These are phyloP conservation scores for Amanita subjunquillea DNA, from an alignment of 768 basidiomycete species.

Conservation along the genomic window DNA sequence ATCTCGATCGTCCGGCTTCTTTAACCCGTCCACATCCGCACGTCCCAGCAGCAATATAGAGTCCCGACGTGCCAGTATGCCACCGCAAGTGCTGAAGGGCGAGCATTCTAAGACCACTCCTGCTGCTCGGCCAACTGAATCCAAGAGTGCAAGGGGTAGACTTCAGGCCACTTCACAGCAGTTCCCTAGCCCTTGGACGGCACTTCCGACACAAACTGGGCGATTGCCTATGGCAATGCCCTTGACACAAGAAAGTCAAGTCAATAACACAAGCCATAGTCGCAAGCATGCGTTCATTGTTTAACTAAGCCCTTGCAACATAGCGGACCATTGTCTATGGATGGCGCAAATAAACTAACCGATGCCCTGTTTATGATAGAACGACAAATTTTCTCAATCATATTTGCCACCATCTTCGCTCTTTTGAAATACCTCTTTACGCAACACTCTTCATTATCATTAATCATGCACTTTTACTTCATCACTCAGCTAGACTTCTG, in stretches of 20 bases:
- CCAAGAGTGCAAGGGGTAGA: conserved; percentile 13
- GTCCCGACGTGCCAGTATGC: conserved; percentile 3
- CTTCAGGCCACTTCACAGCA: conserved; percentile 16
- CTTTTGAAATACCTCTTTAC: background rate
- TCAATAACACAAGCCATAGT: background rate
- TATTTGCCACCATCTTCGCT: background rate
- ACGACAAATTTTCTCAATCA: background rate
- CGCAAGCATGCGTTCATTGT: conserved; percentile 1
- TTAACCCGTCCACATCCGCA: background rate
- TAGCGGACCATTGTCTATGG: too few relatives aligned
- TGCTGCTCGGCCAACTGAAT: conserved; percentile 6
- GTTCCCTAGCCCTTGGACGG: conserved; percentile 31
- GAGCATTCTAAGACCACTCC: background rate
- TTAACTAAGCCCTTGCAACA: background rate
- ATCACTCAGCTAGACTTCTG: background rate
- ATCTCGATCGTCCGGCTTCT: conserved; percentile 4
- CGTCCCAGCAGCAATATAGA: background rate
- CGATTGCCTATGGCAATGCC: conserved; percentile 18
- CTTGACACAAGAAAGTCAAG: conserved; percentile 3
- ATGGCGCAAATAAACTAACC: background rate
- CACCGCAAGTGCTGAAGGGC: background rate
- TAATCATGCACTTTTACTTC: background rate
- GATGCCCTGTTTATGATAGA: background rate
- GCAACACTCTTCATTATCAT: background rate
- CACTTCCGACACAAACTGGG: conserved; percentile 25